Evolutionary conservation across 2,329 filamentous ascomycete genomes (phyloP), one percentile per base, ranked within the genome.

Genomic region (Akanthomyces uredinophilus): DNA sequence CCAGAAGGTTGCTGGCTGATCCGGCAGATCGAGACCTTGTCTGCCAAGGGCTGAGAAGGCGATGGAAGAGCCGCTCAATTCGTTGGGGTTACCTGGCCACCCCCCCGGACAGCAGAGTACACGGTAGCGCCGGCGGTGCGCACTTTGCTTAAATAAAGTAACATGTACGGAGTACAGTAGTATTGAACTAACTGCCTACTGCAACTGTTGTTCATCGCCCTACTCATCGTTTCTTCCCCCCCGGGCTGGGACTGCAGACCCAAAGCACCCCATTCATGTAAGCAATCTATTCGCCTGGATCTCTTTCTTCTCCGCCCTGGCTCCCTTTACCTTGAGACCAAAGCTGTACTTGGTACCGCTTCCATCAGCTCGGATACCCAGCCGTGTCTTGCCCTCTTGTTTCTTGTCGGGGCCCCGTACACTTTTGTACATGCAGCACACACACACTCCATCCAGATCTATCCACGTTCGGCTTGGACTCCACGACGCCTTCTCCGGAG

Each of bases 1-100:
- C 55, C 55, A 58, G 55, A 58, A 50, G 47, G 49, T 43, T 46
- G 46, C 56, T 59, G 56, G 56, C 56, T 59, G 56, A 60, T 60
- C 58, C 58, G 50, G 58, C 49, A 60, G 58, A 60, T 60, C 58
- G 58, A 60, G 49, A 53, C 58, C 58, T 53, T 60, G 58, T 47
- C 58, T 46, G 49, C 53, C 53, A 55, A 60, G 56, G 56, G 47
- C 56, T 60, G 56, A 60, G 47, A 44, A 52, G 47, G 50, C 58
- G 58, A 60, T 60, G 58, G 29, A 60, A 53, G 58, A 60, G 58
- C 50, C 29, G 50, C 58, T 60, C 58, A 53, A 60, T 44, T 53
- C 50, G 58, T 60, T 54, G 58, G 58, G 57, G 58, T 50, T 46
- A 13, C 44, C 37, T 60, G 49, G 49, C 35, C 57, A 6, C 53